Conservation (phyloP, 257 asterid species). For the Coffea canephora region DNA sequence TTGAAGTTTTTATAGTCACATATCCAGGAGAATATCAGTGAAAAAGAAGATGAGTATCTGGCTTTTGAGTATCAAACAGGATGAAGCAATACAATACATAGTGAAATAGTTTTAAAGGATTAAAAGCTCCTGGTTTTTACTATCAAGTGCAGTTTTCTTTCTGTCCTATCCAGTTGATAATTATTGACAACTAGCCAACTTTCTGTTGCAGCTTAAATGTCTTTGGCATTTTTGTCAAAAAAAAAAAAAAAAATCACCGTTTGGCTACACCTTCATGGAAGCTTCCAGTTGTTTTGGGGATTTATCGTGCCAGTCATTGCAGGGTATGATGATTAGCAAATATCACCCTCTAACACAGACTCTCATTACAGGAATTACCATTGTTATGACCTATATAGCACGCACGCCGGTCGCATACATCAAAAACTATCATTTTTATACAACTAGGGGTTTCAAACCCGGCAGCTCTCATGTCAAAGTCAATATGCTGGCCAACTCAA, state of each 20-base stretch:
- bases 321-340: not conserved
- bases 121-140: not conserved
- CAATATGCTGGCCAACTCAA: too few relatives aligned
- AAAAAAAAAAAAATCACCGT: not conserved
- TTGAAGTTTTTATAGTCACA: too few relatives aligned
- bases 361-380: not conserved
- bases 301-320: not conserved
- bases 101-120: too few relatives aligned
- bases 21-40: too few relatives aligned
- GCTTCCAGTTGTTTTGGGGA: not conserved
- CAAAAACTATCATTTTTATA: too few relatives aligned
- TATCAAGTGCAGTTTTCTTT: not conserved
- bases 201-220: not conserved
- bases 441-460: too few relatives aligned
- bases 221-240: not conserved
- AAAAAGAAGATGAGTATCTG: too few relatives aligned
- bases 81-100: not conserved
- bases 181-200: not conserved
- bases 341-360: not conserved
- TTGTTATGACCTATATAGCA: too few relatives aligned
- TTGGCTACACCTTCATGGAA: not conserved
- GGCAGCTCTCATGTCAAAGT: too few relatives aligned
- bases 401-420: not conserved
- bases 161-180: not conserved
- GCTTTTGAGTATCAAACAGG: not conserved